Evolutionary conservation across 805 yeast genomes (phyloP).

Genomic region (Lachancea waltii): DNA sequence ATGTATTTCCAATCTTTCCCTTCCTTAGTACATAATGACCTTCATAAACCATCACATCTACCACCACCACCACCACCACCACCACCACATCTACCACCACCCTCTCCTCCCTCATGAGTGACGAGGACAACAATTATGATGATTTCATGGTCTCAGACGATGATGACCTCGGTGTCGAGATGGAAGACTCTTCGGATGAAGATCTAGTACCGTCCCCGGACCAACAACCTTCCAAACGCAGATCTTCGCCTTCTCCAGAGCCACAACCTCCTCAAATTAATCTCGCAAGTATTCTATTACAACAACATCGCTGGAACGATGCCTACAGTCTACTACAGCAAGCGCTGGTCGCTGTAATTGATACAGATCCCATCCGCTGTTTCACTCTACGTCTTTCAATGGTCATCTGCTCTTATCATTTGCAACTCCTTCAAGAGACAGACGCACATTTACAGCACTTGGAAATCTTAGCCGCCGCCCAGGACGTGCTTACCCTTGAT

Average conservation of each 20-base stretch:
- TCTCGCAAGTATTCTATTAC: background rate
- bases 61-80: too few relatives aligned
- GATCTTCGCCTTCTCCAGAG: too few relatives aligned
- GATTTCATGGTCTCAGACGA: slow-evolving; percentile 32
- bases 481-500: background rate
- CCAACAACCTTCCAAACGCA: too few relatives aligned
- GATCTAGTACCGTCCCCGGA: too few relatives aligned
- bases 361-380: background rate
- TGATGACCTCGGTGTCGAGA: slow-evolving; percentile 22
- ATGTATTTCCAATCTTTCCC: too few relatives aligned
- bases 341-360: too few relatives aligned
- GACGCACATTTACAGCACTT: background rate
- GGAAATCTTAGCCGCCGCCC: background rate
- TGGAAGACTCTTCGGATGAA: slow-evolving; percentile 18
- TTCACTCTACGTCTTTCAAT: background rate
- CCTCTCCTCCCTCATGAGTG: slow-evolving; percentile 10
- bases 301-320: background rate
- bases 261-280: background rate
- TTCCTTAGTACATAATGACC: too few relatives aligned
- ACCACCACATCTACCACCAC: background rate
- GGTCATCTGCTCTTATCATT: too few relatives aligned
- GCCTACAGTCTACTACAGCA: too few relatives aligned
- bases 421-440: background rate
- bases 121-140: slow-evolving; percentile 23
- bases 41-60: too few relatives aligned